Conservation (phyloP, 2,329 filamentous ascomycete genomes). For the Colletotrichum paranaense region DNA sequence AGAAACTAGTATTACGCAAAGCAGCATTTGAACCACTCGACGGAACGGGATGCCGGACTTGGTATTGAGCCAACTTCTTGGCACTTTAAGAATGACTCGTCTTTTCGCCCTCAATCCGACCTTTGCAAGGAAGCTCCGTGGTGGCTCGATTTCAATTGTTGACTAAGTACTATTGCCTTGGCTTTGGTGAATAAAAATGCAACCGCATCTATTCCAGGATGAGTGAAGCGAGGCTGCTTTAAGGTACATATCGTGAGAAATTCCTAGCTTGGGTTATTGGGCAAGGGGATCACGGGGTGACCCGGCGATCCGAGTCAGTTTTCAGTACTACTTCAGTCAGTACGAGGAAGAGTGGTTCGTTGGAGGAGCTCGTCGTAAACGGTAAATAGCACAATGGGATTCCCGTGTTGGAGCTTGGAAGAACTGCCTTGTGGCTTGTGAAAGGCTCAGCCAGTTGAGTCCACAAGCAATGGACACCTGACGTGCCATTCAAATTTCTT, state of each 20-base stretch:
- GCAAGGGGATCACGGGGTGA: neutral
- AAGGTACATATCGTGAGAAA: too few species aligned
- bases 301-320: neutral
- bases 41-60: neutral
- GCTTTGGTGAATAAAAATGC: neutral
- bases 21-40: neutral
- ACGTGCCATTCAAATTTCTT: too few species aligned
- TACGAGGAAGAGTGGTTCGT: neutral
- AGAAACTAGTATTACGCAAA: neutral
- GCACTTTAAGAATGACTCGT: conserved; percentile 9
- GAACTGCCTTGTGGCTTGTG: too few species aligned
- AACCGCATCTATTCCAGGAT: neutral
- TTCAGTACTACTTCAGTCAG: neutral
- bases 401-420: neutral
- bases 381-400: neutral
- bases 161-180: conserved; percentile 2
- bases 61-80: neutral
- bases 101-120: neutral
- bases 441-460: neutral
- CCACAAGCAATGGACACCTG: neutral
- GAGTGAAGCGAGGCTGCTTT: neutral
- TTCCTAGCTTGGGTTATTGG: neutral
- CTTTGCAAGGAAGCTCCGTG: neutral
- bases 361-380: neutral
- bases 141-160: neutral